Conservation (phyloP, 306 rosid genomes). For the Comarum palustre region DNA sequence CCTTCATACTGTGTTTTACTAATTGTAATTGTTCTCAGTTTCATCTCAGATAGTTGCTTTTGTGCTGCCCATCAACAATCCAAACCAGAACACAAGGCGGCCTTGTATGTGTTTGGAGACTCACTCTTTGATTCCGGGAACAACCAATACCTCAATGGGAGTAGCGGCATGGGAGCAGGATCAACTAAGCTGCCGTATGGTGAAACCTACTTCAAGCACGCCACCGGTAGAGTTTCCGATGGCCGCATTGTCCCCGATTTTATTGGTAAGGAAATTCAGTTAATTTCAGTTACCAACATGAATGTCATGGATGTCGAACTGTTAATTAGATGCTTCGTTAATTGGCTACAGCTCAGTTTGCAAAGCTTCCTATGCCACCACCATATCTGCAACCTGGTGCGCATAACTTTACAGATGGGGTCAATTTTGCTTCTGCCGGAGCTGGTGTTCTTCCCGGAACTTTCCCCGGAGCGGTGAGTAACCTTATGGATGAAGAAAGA, state of each 20-base stretch:
- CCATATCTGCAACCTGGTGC: constrained; percentile 46
- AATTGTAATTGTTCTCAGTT: background rate
- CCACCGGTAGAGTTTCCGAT: constrained; percentile 41
- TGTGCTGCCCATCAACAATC: background rate
- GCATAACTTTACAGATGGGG: constrained; percentile 37
- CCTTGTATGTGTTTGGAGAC: constrained; percentile 47
- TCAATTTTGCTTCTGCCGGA: constrained; percentile 66
- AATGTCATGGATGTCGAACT: background rate
- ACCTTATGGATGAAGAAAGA: background rate
- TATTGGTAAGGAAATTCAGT: constrained; percentile 18
- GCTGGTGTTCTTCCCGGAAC: constrained; percentile 42
- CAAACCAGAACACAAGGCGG: constrained; percentile 18
- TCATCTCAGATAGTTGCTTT: constrained; percentile 1
- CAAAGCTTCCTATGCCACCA: constrained; percentile 40
- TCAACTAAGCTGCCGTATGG: constrained; percentile 38
- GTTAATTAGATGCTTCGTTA: background rate
- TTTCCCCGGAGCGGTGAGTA: background rate
- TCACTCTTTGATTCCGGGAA: constrained; percentile 43
- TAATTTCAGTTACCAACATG: background rate
- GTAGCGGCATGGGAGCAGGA: background rate
- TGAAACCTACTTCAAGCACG: constrained; percentile 32
- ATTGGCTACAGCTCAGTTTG: constrained; percentile 53
- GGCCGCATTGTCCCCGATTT: constrained; percentile 47
- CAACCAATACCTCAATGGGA: constrained; percentile 43
- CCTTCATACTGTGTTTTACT: background rate